phyloP scores from a whole-genome alignment of 2,329 filamentous ascomycete species.

The Thelonectria olida region DNA sequence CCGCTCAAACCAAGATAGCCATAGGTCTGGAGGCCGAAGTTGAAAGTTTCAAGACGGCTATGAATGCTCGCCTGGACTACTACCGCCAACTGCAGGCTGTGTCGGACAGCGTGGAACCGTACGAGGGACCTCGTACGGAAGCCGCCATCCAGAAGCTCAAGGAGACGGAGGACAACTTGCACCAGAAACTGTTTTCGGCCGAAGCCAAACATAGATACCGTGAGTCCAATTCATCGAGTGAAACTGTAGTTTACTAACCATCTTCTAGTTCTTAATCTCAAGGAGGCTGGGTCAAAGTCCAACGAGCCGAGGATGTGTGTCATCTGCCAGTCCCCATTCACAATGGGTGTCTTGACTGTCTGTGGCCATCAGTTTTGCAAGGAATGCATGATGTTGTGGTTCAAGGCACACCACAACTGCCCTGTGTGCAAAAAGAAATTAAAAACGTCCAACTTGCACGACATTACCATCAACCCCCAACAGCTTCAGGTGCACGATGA shows the following conservation, averaged over 20 bases:
- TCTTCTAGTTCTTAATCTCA: conserved; percentile 59
- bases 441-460: conserved; percentile 74
- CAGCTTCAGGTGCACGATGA: conserved; percentile 70
- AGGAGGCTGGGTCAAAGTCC: conserved; percentile 67
- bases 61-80: conserved; percentile 89
- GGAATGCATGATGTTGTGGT: conserved; percentile 86
- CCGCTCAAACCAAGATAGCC: conserved; percentile 60
- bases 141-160: conserved; percentile 48
- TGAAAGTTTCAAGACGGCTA: conserved; percentile 77
- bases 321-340: conserved; percentile 83
- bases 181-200: conserved; percentile 66
- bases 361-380: conserved; percentile 95
- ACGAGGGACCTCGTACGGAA: conserved; percentile 71
- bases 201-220: conserved; percentile 81
- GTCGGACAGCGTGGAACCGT: conserved; percentile 86
- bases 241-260: conserved; percentile 15
- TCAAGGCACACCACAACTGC: conserved; percentile 76
- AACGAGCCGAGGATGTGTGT: conserved; percentile 78
- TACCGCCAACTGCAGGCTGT: conserved; percentile 90
- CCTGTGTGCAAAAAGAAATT: conserved; percentile 84
- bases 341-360: conserved; percentile 81
- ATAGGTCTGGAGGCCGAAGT: conserved; percentile 72
- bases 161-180: conserved; percentile 52
- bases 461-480: conserved; percentile 84
- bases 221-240: conserved; percentile 44